Base-by-base conservation (phyloP, 345 rosid species). In the Leavenworthia alabamica region DNA sequence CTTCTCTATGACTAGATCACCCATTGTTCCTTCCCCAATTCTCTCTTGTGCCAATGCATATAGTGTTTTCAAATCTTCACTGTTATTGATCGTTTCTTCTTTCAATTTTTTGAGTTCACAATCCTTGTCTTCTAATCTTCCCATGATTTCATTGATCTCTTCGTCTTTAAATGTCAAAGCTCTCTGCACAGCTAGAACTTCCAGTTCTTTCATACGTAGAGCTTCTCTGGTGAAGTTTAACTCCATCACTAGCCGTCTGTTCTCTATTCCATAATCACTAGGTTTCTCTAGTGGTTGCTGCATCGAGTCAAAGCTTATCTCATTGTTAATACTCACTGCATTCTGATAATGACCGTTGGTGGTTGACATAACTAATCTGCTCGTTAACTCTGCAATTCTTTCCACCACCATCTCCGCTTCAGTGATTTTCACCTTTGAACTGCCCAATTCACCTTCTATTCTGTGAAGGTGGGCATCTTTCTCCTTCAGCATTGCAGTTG, bases 351-450 rank as follows among this genome's bases (percentile, higher is more conserved):
- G 79, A 53, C 72, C 67, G 28, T 76, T 74, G 58, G 79, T 55
- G 24, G 52, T 48, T 35, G 90, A 78, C 56, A 67, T 20, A 47
- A 86, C 78, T 57, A 91, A 72, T 45, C 75, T 66, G 64, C 70
- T 75, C 0, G 96, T 81, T 58, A 89, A 79, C 17, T 82, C 93
- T 39, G 72, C 86, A 14, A 89, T 86, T 44, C 63, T 66, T 64
- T 75, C 77, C 33, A 92, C 81, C 33, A 82, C 82, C 55, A 78
- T 77, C 77, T 81, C 89, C 20, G 90, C 92, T 73, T 92, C 96
- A 10, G 83, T 66, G 41, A 61, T 60, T 62, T 81, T 74, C 63
- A 79, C 52, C 71, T 76, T 81, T 20, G 84, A 65, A 16, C 70
- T 75, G 44, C 73, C 78, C 60, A 91, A 67, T 69, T 86, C 90